Evolutionary conservation across 805 yeast species (phyloP), one percentile per base, ranked within the genome.

Genomic region (Starmerella roubikii): DNA sequence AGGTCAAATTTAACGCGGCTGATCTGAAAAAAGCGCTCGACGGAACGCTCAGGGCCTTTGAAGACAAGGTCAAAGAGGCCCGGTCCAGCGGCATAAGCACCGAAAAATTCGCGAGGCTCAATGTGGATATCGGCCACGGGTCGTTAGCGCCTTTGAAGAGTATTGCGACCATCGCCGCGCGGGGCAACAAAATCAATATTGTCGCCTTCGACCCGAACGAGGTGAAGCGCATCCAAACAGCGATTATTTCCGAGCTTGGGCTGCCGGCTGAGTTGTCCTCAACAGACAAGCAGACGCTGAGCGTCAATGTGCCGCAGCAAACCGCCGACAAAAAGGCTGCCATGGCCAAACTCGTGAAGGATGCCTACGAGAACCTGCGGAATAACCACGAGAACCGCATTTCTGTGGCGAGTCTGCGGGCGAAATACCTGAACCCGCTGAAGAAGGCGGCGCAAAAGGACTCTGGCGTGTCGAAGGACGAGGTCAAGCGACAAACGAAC

Each of bases 171-270:
- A 46, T 59, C n/a, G 56, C 54, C 30, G 44, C 53, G 22, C 52
- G 60, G 13, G 60, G 57, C 26, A 51, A 49, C 41, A 51, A 50
- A 65, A 74, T 23, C 48, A 64, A 83, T 37, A 59, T 71, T 24
- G 72, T 88, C n/a, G 84, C 94, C 0, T 88, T 78, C 57, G 95
- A 88, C 53, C 93, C 94, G 6, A 68, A 67, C 37, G 69, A 81
- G 48, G 68, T 74, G 29, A 78, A 82, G 50, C 67, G 71, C 44
- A 71, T 88, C 22, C 68, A 79, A 22, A 75, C 84, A 37, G 68
- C 86, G 0, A 74, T 88, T 16, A 57, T 83, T 43, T 78, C 71
- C 1, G 66, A 72, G 9, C 60, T 82, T 54, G 80, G 81, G 52
- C 59, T 88, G 66, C 83, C 77, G 43, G 94, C 97, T 1, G 86